Evolutionary conservation across 2,329 filamentous ascomycete species (phyloP).

Genomic region (Fusarium oligoseptatum): DNA sequence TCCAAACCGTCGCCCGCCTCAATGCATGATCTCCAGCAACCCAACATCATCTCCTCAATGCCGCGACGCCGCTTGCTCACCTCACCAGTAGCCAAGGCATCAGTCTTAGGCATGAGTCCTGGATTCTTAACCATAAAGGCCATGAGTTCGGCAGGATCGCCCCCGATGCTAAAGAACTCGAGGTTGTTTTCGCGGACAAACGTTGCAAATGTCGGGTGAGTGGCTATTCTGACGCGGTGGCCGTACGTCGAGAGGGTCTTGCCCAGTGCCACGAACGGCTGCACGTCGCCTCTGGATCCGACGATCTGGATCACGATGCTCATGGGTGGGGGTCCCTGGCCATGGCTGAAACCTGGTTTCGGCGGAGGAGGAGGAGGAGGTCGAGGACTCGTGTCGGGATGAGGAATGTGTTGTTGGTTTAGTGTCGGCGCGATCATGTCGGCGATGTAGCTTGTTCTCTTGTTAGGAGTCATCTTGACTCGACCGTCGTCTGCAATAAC

Average conservation of each 20-base stretch:
- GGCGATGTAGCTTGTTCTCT: background rate
- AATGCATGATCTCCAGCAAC: constrained; percentile 89
- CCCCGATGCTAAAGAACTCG: constrained; percentile 82
- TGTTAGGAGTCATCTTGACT: background rate
- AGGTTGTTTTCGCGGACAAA: constrained; percentile 79
- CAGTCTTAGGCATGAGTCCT: constrained; percentile 84
- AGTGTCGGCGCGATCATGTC: background rate
- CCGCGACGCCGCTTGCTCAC: constrained; percentile 79
- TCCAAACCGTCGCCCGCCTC: constrained; percentile 78
- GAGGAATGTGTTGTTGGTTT: background rate
- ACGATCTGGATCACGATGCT: constrained; percentile 83
- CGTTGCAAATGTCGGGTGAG: constrained; percentile 75
- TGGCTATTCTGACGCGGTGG: constrained; percentile 80
- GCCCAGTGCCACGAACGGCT: constrained; percentile 80
- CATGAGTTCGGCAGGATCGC: constrained; percentile 81
- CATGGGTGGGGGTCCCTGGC: constrained; percentile 69
- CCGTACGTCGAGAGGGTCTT: constrained; percentile 74
- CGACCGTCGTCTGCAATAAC: background rate
- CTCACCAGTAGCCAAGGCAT: constrained; percentile 81
- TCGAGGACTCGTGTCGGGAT: background rate
- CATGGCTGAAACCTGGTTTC: constrained; percentile 72
- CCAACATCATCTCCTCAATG: constrained; percentile 82
- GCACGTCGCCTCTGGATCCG: constrained; percentile 80
- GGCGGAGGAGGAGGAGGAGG: constrained; percentile 62
- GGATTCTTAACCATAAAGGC: constrained; percentile 94